These are phyloP conservation scores for Priceomyces medius DNA, from an alignment of 805 yeast species.

Conservation along the genomic window DNA sequence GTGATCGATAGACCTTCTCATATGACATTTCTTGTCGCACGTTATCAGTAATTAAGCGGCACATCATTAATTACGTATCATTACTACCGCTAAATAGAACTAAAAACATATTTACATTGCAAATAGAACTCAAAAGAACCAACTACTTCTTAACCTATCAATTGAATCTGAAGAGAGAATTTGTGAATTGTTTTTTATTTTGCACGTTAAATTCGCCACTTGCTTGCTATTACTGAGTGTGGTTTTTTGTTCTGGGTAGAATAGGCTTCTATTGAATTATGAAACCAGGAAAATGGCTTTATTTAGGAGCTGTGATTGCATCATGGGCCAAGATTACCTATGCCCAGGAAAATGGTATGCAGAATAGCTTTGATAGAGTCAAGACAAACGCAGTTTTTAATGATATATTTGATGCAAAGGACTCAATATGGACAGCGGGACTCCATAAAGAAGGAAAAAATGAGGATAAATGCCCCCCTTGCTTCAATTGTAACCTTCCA, in stretches of 20 bases:
- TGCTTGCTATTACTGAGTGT: no score
- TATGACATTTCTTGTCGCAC: no score
- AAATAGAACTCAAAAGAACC: no score
- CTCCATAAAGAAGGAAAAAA: conserved; percentile 10
- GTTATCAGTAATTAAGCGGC: no score
- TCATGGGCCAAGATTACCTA: not conserved
- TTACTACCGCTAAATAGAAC: no score
- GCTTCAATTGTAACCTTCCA: conserved; percentile 93
- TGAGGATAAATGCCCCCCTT: conserved; percentile 70
- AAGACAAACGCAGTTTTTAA: conserved; percentile 22
- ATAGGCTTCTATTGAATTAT: not conserved
- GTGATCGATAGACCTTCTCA: no score
- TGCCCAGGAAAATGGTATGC: not conserved
- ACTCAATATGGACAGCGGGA: not conserved
- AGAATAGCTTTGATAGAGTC: conserved; percentile 18
- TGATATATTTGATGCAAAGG: conserved; percentile 23
- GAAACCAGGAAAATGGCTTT: not conserved
- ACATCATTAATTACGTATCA: no score
- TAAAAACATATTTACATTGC: no score
- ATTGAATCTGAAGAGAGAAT: no score
- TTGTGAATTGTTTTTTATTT: no score
- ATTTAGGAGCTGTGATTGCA: not conserved
- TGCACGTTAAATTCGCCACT: no score
- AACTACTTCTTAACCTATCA: no score
- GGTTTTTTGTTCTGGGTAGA: not conserved